phyloP scores from a whole-genome alignment of 2,329 filamentous ascomycete genomes.

The Epicoccum nigrum region DNA sequence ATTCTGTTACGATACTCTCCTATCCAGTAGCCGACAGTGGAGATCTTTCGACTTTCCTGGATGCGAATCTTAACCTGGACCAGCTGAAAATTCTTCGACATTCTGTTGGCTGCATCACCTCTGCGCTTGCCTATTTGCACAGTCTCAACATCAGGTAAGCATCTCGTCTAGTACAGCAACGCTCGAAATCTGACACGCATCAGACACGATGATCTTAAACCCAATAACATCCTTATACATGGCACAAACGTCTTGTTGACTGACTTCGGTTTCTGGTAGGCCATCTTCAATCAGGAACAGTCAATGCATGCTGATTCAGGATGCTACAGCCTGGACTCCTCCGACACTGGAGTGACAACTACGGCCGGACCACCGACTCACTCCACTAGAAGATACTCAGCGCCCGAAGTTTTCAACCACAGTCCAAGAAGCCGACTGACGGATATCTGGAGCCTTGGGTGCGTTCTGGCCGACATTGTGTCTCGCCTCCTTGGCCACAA shows the following conservation, averaged over 20 bases:
- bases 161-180: too few relatives aligned
- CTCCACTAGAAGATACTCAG: conserved; percentile 23
- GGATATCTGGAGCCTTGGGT: conserved; percentile 26
- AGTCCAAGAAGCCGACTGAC: conserved; percentile 22
- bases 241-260: conserved; percentile 24
- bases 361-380: conserved; percentile 20
- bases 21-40: conserved; percentile 26
- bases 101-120: conserved; percentile 17
- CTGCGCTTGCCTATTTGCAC: conserved; percentile 7
- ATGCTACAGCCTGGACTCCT: conserved; percentile 23
- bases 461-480: conserved; percentile 24
- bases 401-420: conserved; percentile 22
- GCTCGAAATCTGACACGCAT: not conserved
- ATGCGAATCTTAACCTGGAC: not conserved
- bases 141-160: not conserved
- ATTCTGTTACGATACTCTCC: conserved; percentile 21
- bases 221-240: conserved; percentile 28
- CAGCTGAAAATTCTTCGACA: conserved; percentile 4
- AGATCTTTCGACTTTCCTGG: conserved; percentile 23
- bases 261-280: conserved; percentile 26
- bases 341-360: conserved; percentile 22
- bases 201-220: conserved; percentile 29
- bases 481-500: conserved; percentile 13
- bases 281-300: too few relatives aligned
- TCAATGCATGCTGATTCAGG: too few relatives aligned